These are phyloP conservation scores for Tubosaeta brunneosetosa DNA, from an alignment of 768 basidiomycete species.

Conservation along the genomic window DNA sequence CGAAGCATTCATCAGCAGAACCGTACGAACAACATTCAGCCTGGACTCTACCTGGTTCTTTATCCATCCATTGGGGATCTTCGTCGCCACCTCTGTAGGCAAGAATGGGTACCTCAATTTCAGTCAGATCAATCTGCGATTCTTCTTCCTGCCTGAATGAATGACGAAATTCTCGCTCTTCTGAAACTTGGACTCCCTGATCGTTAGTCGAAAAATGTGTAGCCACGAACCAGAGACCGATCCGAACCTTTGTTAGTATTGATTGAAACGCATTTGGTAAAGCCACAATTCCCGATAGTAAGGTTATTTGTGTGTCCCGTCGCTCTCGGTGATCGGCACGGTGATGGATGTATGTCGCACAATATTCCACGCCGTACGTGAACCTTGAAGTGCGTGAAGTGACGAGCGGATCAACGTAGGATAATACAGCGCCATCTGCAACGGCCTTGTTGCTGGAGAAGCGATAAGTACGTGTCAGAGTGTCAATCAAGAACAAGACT, in stretches of 20 bases:
- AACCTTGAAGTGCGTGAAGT: neutral
- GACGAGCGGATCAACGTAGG: slow-evolving; percentile 40
- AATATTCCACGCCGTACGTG: neutral
- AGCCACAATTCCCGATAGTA: slow-evolving; percentile 24
- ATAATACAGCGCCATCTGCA: slow-evolving; percentile 43
- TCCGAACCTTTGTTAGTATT: slow-evolving; percentile 32
- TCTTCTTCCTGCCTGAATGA: slow-evolving; percentile 1
- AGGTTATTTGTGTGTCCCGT: slow-evolving; percentile 12
- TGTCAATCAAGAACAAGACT: slow-evolving; percentile 8
- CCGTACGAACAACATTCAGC: no score
- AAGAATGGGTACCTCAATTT: slow-evolving; percentile 2
- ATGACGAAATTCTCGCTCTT: slow-evolving; percentile 18
- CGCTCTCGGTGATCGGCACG: slow-evolving; percentile 30
- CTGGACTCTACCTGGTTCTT: neutral
- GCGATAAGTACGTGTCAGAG: neutral
- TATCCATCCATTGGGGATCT: slow-evolving; percentile 4
- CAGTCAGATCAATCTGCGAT: no score
- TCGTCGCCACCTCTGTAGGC: slow-evolving; percentile 14
- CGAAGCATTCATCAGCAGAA: neutral
- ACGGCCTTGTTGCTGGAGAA: slow-evolving; percentile 41
- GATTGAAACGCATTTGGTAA: slow-evolving; percentile 35
- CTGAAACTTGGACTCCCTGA: slow-evolving; percentile 16
- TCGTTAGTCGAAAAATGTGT: neutral
- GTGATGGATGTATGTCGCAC: neutral
- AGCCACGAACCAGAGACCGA: no score